phyloP scores from a whole-genome alignment of 768 basidiomycete genomes.

The Kwoniella europaea region DNA sequence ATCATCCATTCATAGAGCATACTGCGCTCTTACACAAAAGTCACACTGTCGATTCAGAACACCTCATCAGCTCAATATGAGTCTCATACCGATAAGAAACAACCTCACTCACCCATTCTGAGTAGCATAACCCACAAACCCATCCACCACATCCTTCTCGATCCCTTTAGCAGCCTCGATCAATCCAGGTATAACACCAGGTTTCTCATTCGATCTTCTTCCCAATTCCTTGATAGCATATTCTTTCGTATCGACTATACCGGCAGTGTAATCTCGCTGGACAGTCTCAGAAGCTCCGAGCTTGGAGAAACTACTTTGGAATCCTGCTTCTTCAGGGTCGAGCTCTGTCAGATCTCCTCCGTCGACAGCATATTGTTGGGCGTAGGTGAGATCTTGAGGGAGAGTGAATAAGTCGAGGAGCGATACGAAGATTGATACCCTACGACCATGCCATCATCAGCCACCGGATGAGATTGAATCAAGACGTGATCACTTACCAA shows the following conservation, averaged over 20 bases:
- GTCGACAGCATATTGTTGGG: slow-evolving; percentile 31
- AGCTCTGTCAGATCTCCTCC: slow-evolving; percentile 70
- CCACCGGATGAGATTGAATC: no score
- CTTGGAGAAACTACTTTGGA: slow-evolving; percentile 91
- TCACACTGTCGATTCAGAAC: not conserved
- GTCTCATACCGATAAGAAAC: not conserved
- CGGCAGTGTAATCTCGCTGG: slow-evolving; percentile 63
- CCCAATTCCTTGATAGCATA: slow-evolving; percentile 49
- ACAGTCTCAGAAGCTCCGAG: slow-evolving; percentile 75
- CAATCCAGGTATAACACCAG: slow-evolving; percentile 38
- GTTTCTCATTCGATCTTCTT: slow-evolving; percentile 39
- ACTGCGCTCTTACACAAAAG: not conserved
- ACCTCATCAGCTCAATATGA: not conserved
- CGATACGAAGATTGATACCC: slow-evolving; percentile 72
- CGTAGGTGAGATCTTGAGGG: slow-evolving; percentile 67
- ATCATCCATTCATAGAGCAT: no score
- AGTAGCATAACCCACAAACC: slow-evolving; percentile 33
- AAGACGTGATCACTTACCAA: slow-evolving; percentile 66
- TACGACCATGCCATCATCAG: slow-evolving; percentile 54
- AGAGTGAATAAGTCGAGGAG: slow-evolving; percentile 78
- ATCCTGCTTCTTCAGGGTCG: slow-evolving; percentile 90
- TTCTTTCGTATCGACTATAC: slow-evolving; percentile 56
- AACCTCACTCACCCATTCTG: slow-evolving; percentile 32
- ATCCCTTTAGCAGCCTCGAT: slow-evolving; percentile 30
- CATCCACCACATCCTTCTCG: slow-evolving; percentile 31